Conservation (phyloP, 208 protist genomes). For the Acanthamoeba sp. region DNA sequence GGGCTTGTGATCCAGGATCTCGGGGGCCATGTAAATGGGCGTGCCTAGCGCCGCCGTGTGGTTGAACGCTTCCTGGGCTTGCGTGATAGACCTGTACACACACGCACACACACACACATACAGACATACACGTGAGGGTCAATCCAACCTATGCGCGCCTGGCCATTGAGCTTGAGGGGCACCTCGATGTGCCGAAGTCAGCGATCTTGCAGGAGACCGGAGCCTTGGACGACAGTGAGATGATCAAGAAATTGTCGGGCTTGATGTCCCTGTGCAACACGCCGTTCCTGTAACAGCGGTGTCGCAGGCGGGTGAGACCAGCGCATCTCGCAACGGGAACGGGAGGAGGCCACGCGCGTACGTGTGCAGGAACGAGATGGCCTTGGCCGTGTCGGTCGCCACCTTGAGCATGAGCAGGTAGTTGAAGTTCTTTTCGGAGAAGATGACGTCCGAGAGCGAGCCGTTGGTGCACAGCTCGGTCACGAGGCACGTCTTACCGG, state of each 20-base stretch:
- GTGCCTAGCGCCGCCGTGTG: constrained; percentile 66
- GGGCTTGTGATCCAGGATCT: constrained; percentile 68
- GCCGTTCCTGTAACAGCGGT: background rate
- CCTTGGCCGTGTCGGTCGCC: constrained; percentile 54
- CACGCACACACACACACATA: too few relatives aligned
- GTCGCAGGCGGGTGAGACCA: too few relatives aligned
- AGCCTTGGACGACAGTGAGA: constrained; percentile 36
- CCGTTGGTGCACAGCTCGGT: constrained; percentile 42
- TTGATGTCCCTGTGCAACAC: constrained; percentile 53
- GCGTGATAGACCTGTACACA: constrained; percentile 3
- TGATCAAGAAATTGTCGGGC: constrained; percentile 32
- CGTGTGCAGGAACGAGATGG: constrained; percentile 53
- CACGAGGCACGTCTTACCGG: constrained; percentile 62
- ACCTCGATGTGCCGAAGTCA: constrained; percentile 54
- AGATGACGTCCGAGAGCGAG: constrained; percentile 33
- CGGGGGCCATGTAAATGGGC: constrained; percentile 63
- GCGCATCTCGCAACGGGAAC: too few relatives aligned
- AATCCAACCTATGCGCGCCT: too few relatives aligned
- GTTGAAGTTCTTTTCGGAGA: constrained; percentile 58
- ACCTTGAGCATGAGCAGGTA: constrained; percentile 69
- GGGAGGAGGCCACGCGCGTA: constrained; percentile 15
- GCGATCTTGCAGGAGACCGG: constrained; percentile 67
- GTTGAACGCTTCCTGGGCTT: constrained; percentile 26
- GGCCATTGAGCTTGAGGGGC: background rate
- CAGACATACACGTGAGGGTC: too few relatives aligned